A percentile compares a stretch with the other conserved stretches of the same genome.
Conservation (phyloP, 192 early-diverging fungal species). For the Backusella psychrophila region DNA sequence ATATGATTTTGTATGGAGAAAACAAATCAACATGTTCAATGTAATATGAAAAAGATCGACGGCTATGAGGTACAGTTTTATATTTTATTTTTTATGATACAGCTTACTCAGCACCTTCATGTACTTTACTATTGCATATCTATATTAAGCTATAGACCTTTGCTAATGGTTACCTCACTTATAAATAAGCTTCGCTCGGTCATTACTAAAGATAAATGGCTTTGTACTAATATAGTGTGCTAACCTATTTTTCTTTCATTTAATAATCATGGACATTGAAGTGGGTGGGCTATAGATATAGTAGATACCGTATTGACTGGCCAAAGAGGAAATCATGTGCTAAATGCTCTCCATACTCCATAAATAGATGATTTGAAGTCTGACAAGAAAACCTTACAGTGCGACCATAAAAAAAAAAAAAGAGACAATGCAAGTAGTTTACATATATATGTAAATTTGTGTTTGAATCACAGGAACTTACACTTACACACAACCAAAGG, state of each 20-base stretch:
- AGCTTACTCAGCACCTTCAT: not conserved
- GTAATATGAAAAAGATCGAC: not conserved
- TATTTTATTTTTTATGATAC: not conserved
- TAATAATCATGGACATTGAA: conserved; percentile 15
- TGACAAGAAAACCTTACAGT: conserved; percentile 19
- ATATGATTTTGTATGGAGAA: not conserved
- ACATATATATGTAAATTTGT: not conserved
- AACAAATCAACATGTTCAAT: not conserved
- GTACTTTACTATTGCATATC: not conserved
- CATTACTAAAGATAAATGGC: not conserved
- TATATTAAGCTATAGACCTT: conserved; percentile 17
- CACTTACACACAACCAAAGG: conserved; percentile 23
- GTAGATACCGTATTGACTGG: not conserved
- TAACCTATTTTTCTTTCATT: not conserved
- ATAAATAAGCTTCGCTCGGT: conserved; percentile 16
- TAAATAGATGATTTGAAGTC: conserved; percentile 16
- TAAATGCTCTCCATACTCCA: not conserved
- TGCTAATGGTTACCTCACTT: conserved; percentile 17
- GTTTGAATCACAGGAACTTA: not conserved
- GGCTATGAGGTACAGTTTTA: conserved; percentile 4
- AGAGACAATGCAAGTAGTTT: conserved; percentile 14
- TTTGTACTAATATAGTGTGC: too few species aligned
- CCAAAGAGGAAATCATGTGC: not conserved
- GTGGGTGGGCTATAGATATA: not conserved
- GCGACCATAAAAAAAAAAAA: conserved; percentile 14